Base-by-base conservation (phyloP, 2,329 filamentous ascomycete species). In the Madurella mycetomatis region DNA sequence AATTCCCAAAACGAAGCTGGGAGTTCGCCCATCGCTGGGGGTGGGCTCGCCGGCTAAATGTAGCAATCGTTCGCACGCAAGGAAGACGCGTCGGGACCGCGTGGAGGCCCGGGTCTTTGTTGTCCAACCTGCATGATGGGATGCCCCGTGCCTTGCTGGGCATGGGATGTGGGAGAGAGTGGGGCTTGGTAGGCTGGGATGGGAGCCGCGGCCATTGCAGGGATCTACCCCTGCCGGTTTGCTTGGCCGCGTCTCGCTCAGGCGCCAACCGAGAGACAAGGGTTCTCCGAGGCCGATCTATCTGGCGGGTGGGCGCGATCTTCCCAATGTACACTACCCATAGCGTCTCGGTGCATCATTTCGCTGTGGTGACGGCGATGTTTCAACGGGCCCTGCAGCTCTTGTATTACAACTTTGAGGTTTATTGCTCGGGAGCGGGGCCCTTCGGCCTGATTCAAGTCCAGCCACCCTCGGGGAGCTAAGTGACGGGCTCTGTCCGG, bases 41-140 rank as follows among this genome's bases (percentile, higher is more conserved):
- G 59, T 52, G 59, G 59, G 57, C 55, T 49, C 48, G 44, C 49
- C 54, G 59, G 59, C 43, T 61, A 61, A 61, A 60, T 60, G 57
- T 61, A 60, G 58, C 39, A 52, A 40, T 16, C 17, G n/a, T 49
- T 19, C 37, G 41, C 49, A 53, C 30, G 47, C 39, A 49, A 46
- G 40, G 19, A 41, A 48, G 47, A 59, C 51, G 51, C 51, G 54
- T 56, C 48, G 40, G 39, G 45, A 49, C 52, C 58, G 58, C 58
- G 58, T 58, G 54, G 55, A 56, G 48, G 42, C 34, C 15, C 37
- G 41, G 45, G 49, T 41, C 49, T 40, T 55, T 57, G 51, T 60
- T 60, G 59, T 53, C 43, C 34, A 47, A 39, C 50, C 37, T 53
- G 58, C 55, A 58, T 40, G 55, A 49, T 49, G 49, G 51, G 13